Evolutionary conservation across 768 basidiomycete genomes (phyloP).

Genomic region (Punctularia strigosozonata): DNA sequence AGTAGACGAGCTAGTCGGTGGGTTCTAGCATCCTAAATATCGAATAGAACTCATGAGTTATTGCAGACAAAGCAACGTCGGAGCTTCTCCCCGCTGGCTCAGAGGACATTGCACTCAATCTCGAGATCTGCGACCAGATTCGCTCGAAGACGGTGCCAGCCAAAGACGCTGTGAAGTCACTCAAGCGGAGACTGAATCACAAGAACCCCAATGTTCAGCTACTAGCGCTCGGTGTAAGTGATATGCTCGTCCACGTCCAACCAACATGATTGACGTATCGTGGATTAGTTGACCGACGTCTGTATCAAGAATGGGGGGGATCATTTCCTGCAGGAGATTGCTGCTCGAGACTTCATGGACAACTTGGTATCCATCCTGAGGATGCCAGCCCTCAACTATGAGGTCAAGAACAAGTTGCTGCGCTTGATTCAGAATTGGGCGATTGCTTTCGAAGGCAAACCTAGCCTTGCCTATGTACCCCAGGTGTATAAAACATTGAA

Average conservation of each 20-base stretch:
- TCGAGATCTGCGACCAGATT: constrained; percentile 96
- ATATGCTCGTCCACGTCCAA: neutral
- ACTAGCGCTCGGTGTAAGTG: constrained; percentile 69
- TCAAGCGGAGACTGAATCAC: constrained; percentile 81
- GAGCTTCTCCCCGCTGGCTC: constrained; percentile 72
- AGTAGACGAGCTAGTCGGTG: constrained; percentile 75
- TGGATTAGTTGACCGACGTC: constrained; percentile 65
- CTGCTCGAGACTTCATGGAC: constrained; percentile 88
- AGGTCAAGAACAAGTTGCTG: constrained; percentile 74
- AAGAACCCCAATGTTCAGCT: constrained; percentile 95
- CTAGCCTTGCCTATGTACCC: constrained; percentile 57
- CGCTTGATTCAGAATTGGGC: constrained; percentile 91
- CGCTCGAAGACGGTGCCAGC: constrained; percentile 80
- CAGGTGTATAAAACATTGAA: constrained; percentile 72
- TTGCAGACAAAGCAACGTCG: constrained; percentile 85
- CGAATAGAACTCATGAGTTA: neutral
- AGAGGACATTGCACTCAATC: constrained; percentile 86
- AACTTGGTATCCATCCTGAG: constrained; percentile 85
- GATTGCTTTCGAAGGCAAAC: constrained; percentile 75
- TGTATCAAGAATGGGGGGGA: constrained; percentile 98
- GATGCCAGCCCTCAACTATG: constrained; percentile 60
- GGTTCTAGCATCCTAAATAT: constrained; percentile 13
- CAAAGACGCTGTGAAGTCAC: constrained; percentile 77
- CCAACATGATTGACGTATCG: constrained; percentile 3
- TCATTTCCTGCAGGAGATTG: constrained; percentile 72